Conservation (phyloP, 148 eudicot species). For the Dianthus caryophyllus region DNA sequence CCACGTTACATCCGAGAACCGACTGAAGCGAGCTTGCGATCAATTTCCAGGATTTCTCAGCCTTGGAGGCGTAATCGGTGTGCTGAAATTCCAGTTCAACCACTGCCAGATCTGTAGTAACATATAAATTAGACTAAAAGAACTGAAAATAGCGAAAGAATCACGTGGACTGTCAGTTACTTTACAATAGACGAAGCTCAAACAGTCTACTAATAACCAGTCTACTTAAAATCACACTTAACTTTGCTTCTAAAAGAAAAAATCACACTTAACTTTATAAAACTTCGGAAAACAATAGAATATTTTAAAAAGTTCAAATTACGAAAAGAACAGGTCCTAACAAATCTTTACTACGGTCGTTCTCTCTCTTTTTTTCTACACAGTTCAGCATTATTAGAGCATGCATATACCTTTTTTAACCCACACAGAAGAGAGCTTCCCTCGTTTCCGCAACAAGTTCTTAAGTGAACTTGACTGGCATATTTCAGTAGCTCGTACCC, state of each 20-base stretch:
- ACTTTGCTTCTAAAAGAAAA: no score
- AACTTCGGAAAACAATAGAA: no score
- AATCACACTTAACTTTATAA: background rate
- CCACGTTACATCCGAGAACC: slow-evolving; percentile 69
- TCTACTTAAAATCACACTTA: no score
- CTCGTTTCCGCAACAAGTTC: slow-evolving; percentile 63
- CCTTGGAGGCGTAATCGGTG: slow-evolving; percentile 62
- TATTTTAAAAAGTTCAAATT: no score
- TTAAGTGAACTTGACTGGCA: slow-evolving; percentile 66
- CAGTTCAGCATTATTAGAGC: slow-evolving; percentile 4
- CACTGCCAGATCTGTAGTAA: slow-evolving; percentile 56
- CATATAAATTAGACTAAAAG: background rate
- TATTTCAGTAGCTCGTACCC: slow-evolving; percentile 61
- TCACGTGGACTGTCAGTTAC: no score
- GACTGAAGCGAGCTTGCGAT: slow-evolving; percentile 76
- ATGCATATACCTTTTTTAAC: slow-evolving; percentile 54
- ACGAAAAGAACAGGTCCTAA: no score
- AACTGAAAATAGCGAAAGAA: background rate
- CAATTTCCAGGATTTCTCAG: slow-evolving; percentile 88
- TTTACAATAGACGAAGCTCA: background rate
- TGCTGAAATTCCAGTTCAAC: slow-evolving; percentile 70
- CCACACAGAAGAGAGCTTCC: slow-evolving; percentile 66
- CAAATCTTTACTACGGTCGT: no score
- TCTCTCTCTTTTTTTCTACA: no score
- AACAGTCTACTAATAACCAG: background rate